These are phyloP conservation scores for Aspergillus fructus DNA, from an alignment of 2,329 filamentous ascomycete genomes.

Conservation along the genomic window DNA sequence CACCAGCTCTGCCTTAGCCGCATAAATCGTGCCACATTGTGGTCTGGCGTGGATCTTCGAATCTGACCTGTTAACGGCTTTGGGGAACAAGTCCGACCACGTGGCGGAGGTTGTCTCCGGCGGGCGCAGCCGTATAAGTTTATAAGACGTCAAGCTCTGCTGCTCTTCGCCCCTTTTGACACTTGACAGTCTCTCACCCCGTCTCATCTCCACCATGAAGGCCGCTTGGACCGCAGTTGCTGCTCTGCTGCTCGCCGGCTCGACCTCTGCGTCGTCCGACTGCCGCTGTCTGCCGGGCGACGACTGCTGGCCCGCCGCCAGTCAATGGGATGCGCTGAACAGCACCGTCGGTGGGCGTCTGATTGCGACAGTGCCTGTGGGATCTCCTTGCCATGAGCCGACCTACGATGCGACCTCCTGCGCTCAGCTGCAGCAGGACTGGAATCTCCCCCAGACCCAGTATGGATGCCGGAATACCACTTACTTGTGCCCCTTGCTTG, in stretches of 20 bases:
- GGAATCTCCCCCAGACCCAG: constrained; percentile 30
- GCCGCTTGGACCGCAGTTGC: constrained; percentile 17
- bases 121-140: no score
- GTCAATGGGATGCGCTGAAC: constrained; percentile 37
- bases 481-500: no score
- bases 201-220: constrained; percentile 23
- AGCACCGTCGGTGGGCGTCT: constrained; percentile 38
- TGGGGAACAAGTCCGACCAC: constrained; percentile 26
- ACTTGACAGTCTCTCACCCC: no score
- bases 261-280: constrained; percentile 15
- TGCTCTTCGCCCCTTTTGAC: no score
- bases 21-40: no score
- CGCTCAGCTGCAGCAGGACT: constrained; percentile 18
- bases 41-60: background rate
- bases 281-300: constrained; percentile 36
- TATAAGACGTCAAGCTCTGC: no score
- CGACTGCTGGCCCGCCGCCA: constrained; percentile 37
- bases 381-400: constrained; percentile 36
- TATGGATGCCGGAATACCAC: constrained; percentile 10
- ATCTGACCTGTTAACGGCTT: constrained; percentile 11
- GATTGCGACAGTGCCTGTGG: constrained; percentile 40
- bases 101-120: background rate
- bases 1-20: no score
- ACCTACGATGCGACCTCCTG: constrained; percentile 24
- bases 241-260: constrained; percentile 1